Percentiles rank a stretch among this genome's conserved stretches.
These are phyloP conservation scores for Candida smagusa DNA, from an alignment of 1,139 yeast genomes.

Conservation along the genomic window DNA sequence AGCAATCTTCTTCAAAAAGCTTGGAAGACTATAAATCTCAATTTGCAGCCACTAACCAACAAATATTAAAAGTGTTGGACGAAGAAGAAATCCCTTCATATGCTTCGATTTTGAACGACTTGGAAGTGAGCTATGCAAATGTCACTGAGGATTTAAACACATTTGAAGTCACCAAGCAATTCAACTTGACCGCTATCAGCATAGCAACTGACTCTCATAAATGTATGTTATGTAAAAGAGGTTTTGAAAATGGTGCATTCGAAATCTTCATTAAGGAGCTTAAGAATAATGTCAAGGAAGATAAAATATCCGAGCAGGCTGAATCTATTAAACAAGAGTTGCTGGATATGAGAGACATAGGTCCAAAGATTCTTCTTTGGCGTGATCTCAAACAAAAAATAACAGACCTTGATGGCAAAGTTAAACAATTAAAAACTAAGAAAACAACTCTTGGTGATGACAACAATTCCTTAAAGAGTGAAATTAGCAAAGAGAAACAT, in stretches of 20 bases:
- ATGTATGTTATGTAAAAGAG: constrained; percentile 66
- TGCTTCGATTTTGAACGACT: constrained; percentile 46
- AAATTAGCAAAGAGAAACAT: constrained; percentile 11
- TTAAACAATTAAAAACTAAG: constrained; percentile 12
- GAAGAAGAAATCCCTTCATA: constrained; percentile 51
- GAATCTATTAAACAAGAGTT: constrained; percentile 29
- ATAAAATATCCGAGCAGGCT: constrained; percentile 34
- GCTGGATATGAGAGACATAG: constrained; percentile 22
- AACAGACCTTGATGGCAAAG: constrained; percentile 7
- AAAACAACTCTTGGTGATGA: constrained; percentile 11
- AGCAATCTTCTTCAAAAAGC: constrained; percentile 12
- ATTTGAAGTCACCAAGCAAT: constrained; percentile 61
- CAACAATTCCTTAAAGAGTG: constrained; percentile 14
- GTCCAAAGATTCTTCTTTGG: constrained; percentile 26
- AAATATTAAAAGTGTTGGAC: constrained; percentile 27
- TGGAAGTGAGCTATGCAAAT: constrained; percentile 58
- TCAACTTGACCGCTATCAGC: constrained; percentile 61
- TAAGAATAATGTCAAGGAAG: constrained; percentile 35
- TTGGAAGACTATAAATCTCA: constrained; percentile 15
- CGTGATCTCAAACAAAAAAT: constrained; percentile 16
- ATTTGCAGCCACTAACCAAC: constrained; percentile 14
- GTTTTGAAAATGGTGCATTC: constrained; percentile 46
- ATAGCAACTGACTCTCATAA: constrained; percentile 53
- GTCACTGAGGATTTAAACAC: constrained; percentile 63
- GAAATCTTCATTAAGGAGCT: constrained; percentile 30